phyloP scores from a whole-genome alignment of 805 yeast species.

The Pichia pseudocactophila region DNA sequence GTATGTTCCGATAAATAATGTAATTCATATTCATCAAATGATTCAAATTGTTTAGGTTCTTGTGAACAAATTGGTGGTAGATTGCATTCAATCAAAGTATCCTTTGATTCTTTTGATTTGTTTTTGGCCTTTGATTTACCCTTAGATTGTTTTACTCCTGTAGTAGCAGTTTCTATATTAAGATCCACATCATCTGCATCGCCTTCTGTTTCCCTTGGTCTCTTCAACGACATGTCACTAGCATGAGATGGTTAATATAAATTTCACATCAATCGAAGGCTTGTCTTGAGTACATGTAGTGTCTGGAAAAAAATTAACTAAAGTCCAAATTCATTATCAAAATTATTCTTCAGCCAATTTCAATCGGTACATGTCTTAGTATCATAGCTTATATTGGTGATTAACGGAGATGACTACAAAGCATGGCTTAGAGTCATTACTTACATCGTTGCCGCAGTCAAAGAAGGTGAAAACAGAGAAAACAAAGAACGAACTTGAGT shows the following conservation, averaged over 20 bases:
- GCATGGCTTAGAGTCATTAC: not conserved
- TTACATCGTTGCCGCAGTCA: constrained; percentile 4
- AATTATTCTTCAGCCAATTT: too few species aligned
- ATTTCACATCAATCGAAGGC: too few species aligned
- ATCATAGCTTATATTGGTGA: too few species aligned
- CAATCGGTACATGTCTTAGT: too few species aligned
- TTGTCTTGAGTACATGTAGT: too few species aligned
- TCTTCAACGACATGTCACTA: constrained; percentile 8
- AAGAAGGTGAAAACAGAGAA: not conserved
- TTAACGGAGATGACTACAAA: not conserved
- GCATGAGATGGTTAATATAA: too few species aligned
- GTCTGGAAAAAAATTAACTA: too few species aligned
- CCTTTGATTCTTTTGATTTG: not conserved
- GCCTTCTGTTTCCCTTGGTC: constrained; percentile 11
- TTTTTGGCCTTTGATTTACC: not conserved
- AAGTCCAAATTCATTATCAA: too few species aligned
- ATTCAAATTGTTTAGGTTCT: constrained; percentile 11
- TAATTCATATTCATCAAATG: constrained; percentile 11
- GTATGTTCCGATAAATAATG: constrained; percentile 23
- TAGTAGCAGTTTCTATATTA: not conserved
- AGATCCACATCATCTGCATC: constrained; percentile 1
- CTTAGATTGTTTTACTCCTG: not conserved
- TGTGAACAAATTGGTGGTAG: constrained; percentile 18
- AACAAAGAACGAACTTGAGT: too few species aligned
- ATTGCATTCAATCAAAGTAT: constrained; percentile 11